Conservation (phyloP, 805 yeast species). For the Kuraishia cidri region DNA sequence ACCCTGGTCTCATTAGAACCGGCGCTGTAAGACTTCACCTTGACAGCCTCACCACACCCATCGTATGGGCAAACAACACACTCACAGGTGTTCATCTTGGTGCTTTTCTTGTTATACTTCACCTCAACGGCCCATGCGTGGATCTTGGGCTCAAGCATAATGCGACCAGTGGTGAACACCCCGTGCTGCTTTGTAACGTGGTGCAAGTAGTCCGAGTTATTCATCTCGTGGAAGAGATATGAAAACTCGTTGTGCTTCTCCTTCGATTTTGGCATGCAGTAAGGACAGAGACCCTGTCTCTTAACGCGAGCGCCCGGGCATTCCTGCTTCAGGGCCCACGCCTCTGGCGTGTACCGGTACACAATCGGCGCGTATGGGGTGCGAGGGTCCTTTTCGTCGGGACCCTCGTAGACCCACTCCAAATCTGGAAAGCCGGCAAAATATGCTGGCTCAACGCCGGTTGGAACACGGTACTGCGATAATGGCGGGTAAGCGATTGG, state of each 20-base stretch:
- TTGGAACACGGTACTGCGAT: neutral
- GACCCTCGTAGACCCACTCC: too few species aligned
- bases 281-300: constrained; percentile 16
- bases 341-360: neutral
- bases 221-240: constrained; percentile 15
- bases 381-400: too few species aligned
- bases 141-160: constrained; percentile 13
- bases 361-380: too few species aligned
- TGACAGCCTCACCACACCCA: constrained; percentile 11
- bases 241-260: constrained; percentile 9
- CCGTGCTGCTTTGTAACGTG: constrained; percentile 23
- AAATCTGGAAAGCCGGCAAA: too few species aligned
- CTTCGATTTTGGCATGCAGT: constrained; percentile 11
- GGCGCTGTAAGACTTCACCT: constrained; percentile 11
- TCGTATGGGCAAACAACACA: constrained; percentile 16
- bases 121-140: constrained; percentile 11
- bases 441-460: too few species aligned
- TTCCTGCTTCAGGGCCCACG: neutral
- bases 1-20: constrained; percentile 12
- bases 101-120: constrained; percentile 4
- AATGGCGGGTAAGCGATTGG: too few species aligned
- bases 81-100: constrained; percentile 9
- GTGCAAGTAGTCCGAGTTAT: constrained; percentile 19
- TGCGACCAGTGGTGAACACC: constrained; percentile 18
- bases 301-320: too few species aligned